Base-by-base conservation (phyloP, 768 basidiomycete genomes). In the Butyriboletus loyo region DNA sequence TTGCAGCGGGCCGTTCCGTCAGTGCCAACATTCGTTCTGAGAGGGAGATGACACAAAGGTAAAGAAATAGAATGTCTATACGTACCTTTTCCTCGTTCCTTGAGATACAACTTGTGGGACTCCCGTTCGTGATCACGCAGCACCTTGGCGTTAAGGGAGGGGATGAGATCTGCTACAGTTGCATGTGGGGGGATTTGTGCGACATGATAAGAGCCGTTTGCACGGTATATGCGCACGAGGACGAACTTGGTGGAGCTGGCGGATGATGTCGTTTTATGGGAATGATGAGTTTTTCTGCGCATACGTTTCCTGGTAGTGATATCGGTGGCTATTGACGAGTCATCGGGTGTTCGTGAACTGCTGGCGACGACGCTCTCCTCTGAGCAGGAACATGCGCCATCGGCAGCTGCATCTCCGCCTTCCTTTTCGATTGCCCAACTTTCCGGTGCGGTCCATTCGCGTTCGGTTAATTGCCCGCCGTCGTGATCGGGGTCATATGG, bases 21-120 rank as follows among this genome's bases (percentile, higher is more conserved):
- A 82, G 80, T 8, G 83, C 84, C 50, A 99, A 74, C 35, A 93
- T 76, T 13, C 96, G 87, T 63, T 98, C 95, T 96, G 64, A 53
- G 41, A 27, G 27, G 28, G 42, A 38, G 9, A 36, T 47, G 34
- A 53, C 46, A 30, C 4, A 41, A 2, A 30, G 22, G 48, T 22
- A 28, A 39, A 46, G 11, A 14, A 9, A 36, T 2, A 0, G 0
- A 22, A 17, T 2, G 19, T 14, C 0, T 17, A 21, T 19, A 71
- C 81, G 34, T 48, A 89, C 89, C 89, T 71, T 88, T 68, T 45
- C 88, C 88, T 10, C 86, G 78, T 66, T 90, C 87, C 65, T 83
- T 85, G 55, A 92, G 64, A 71, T 88, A 94, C 52, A 85, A 68
- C 58, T 81, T 80, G 75, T 89, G 85, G 14, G 76, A 77, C 60